Percentiles rank a stretch among this genome's conserved stretches.
phyloP scores from a whole-genome alignment of 1,284 basidiomycete species.

The Athelia sp. region DNA sequence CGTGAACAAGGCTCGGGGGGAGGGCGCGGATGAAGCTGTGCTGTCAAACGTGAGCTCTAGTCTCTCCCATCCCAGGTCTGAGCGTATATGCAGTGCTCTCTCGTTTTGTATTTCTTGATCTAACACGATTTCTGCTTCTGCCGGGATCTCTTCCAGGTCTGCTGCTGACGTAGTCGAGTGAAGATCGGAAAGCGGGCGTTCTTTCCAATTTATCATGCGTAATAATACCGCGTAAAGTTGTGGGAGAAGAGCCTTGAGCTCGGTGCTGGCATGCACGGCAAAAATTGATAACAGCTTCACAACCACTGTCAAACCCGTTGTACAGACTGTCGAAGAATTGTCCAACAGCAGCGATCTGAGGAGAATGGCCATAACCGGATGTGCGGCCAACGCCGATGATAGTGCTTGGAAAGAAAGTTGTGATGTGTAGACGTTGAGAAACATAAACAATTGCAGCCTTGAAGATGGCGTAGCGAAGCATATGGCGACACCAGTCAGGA shows the following conservation, averaged over 20 bases:
- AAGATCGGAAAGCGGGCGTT: constrained; percentile 29
- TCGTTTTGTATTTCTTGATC: constrained; percentile 5
- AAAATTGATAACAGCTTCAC: constrained; percentile 71
- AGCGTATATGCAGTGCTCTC: constrained; percentile 33
- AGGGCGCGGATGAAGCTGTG: constrained; percentile 45
- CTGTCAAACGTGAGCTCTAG: constrained; percentile 54
- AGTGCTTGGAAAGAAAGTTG: constrained; percentile 43
- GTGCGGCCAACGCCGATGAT: constrained; percentile 49
- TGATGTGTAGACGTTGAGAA: constrained; percentile 60
- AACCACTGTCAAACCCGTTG: constrained; percentile 54
- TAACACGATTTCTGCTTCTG: constrained; percentile 25
- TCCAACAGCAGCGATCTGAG: constrained; percentile 64
- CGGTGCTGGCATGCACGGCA: constrained; percentile 53
- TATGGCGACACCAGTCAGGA: constrained; percentile 57
- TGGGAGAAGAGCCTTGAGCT: constrained; percentile 56
- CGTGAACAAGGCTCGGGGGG: constrained; percentile 64
- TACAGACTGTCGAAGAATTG: constrained; percentile 64
- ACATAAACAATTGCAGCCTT: constrained; percentile 62
- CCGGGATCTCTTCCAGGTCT: constrained; percentile 27
- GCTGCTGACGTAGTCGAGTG: constrained; percentile 20
- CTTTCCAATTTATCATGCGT: constrained; percentile 67
- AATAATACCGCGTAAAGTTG: constrained; percentile 60
- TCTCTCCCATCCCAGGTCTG: constrained; percentile 59
- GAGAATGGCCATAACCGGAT: constrained; percentile 58
- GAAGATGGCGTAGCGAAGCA: constrained; percentile 55